phyloP scores from a whole-genome alignment of 768 basidiomycete genomes.

The Suillus luteus region DNA sequence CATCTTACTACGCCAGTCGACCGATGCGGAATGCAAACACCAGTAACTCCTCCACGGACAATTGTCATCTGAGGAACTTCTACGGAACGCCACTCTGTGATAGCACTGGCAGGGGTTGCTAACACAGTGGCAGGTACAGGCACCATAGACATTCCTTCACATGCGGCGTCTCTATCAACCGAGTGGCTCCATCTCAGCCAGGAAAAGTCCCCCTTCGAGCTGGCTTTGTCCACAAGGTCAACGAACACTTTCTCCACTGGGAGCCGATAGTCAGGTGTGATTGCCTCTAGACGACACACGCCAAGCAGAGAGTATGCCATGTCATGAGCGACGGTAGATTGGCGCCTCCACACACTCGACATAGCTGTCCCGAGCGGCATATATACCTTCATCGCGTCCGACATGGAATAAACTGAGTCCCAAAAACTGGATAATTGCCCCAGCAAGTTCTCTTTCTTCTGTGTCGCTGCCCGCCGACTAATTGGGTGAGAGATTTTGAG shows the following conservation, averaged over 20 bases:
- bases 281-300: constrained; percentile 10
- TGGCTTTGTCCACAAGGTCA: constrained; percentile 11
- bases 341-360: constrained; percentile 13
- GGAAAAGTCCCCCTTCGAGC: constrained; percentile 11
- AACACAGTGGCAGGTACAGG: constrained; percentile 11
- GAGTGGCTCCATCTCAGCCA: constrained; percentile 12
- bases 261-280: constrained; percentile 8
- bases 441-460: constrained; percentile 5
- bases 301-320: constrained; percentile 14
- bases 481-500: constrained; percentile 10
- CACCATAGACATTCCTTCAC: constrained; percentile 12
- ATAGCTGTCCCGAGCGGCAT: constrained; percentile 13
- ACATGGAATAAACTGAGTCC: constrained; percentile 11
- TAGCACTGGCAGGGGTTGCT: constrained; percentile 13
- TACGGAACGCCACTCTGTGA: constrained; percentile 11
- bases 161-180: constrained; percentile 6
- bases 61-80: constrained; percentile 1
- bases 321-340: constrained; percentile 10
- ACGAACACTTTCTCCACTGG: constrained; percentile 5
- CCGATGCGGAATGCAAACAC: constrained; percentile 12
- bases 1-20: constrained; percentile 12
- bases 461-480: constrained; percentile 10
- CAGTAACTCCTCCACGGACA: constrained; percentile 5
- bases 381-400: neutral
- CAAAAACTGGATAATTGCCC: constrained; percentile 11